Base-by-base conservation (phyloP, 306 rosid species). In the Casuarina cunninghamiana region DNA sequence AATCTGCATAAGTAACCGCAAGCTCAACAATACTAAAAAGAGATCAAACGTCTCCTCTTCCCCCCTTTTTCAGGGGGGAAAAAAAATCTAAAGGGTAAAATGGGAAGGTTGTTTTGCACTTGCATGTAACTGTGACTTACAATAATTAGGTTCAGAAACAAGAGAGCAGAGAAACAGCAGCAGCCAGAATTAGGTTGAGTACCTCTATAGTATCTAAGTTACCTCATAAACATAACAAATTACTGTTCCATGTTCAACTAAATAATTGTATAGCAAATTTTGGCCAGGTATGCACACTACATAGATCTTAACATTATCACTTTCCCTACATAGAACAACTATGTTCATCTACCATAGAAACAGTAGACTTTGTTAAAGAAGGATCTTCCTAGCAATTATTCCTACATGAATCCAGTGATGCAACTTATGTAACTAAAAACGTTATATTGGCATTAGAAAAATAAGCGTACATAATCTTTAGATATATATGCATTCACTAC, bases 1-100 rank as follows among this genome's bases (percentile, higher is more conserved):
- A 71, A 95, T 81, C 97, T 95, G 90, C 88, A 86, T 71, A 84
- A 80, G 50, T 65, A 53, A 80, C 74, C 78, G 72, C 68, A 65
- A 54, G 67, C 69, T 45, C 38, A 74, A 73, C 77, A 69, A 78
- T 42, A 79, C 53, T 53, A 63, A 63, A 17, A 61, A 32, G 68
- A 61, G n/a, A 35, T 32, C 68, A 61, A 17, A 50, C 1, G 43
- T 61, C n/a, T 61, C 12, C 26, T 32, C 68, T 37, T 35, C 35
- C 68, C 17, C 15, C 1, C n/a, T 61, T 61, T 61, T 10, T 37
- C 35, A 10, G 19, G n/a, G 6, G 71, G 49, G 38, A 42, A 67
- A 26, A 5, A 26, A 2, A 15, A 21, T 63, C 10, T 37, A 15
- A 63, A 11, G 21, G 46, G 69, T 11, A 16, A 39, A 63, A 5